phyloP scores from a whole-genome alignment of 768 basidiomycete genomes.

The Lentinula guzmanii region DNA sequence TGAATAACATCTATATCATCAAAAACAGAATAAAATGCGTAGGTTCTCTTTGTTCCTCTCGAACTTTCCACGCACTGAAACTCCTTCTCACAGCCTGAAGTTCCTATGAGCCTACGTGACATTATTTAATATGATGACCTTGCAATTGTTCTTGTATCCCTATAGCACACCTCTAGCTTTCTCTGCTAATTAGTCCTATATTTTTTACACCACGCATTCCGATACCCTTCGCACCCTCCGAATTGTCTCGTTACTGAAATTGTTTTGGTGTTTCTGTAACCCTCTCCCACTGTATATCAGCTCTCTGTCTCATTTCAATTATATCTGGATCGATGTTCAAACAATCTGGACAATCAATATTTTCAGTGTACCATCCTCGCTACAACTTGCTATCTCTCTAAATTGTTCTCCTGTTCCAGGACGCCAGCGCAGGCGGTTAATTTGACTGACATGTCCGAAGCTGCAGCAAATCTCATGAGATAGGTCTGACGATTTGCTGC shows the following conservation, averaged over 20 bases:
- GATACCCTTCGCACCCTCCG: conserved; percentile 63
- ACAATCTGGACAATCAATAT: conserved; percentile 56
- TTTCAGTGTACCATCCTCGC: conserved; percentile 89
- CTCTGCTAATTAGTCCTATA: conserved; percentile 28
- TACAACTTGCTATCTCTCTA: conserved; percentile 73
- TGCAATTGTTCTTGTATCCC: conserved; percentile 71
- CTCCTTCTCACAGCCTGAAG: conserved; percentile 62
- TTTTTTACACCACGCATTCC: conserved; percentile 48
- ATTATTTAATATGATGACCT: conserved; percentile 61
- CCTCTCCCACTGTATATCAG: conserved; percentile 66
- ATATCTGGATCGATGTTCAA: conserved; percentile 40
- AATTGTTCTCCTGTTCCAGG: conserved; percentile 23
- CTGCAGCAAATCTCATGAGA: conserved; percentile 29
- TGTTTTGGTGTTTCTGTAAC: conserved; percentile 35
- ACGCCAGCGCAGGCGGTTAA: conserved; percentile 81
- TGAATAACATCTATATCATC: conserved; percentile 11
- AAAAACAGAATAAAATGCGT: conserved; percentile 80
- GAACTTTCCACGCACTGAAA: conserved; percentile 15
- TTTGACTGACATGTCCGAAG: conserved; percentile 66
- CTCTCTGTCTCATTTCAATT: conserved; percentile 23
- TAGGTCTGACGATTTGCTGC: background rate
- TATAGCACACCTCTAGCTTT: conserved; percentile 47
- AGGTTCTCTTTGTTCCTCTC: conserved; percentile 19
- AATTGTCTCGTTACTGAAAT: conserved; percentile 58
- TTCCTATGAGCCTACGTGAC: conserved; percentile 86